Base-by-base conservation (phyloP, 352 stramenopile genomes). In the Globisporangium canariense region DNA sequence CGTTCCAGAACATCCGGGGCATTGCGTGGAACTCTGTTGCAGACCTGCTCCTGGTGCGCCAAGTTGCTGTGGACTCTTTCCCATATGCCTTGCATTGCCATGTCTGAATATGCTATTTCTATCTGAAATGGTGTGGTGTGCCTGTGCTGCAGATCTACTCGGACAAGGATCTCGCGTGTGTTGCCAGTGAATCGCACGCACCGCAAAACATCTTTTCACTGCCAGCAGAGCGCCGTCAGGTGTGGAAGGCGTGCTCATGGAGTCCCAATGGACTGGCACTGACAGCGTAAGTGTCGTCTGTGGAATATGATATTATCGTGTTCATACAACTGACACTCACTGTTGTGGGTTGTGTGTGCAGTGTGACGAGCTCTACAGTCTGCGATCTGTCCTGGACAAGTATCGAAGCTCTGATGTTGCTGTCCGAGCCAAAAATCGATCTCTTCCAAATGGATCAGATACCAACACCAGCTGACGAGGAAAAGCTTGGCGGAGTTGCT, bases 221-320 rank as follows among this genome's bases (percentile, higher is more conserved):
- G 30, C 36, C 62, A 40, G 56, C 30, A 56, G 36, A 28, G 57
- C 34, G 11, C 62, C 56, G 30, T 43, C 22, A 68, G 0, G 58
- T 63, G 7, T 77, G 69, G 65, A 71, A 68, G 18, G 54, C 67
- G 3, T 77, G 65, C 30, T 74, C 66, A 9, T 88, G 79, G 79
- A 86, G 73, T 56, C 71, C 75, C 20, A 79, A 68, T 38, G 79
- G 79, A 11, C 49, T 79, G 40, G 67, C 70, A 36, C 60, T 82
- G 9, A 80, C 76, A 18, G 47, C 77, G 79, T 86, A 52, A 34
- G 76, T 60, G n/a, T 7, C 22, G n/a, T 32, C 4, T 41, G 8
- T 11, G 11, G 30, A 34, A 4, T 34, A 14, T 20, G 25, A 8
- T 22, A 14, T 7, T 25, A 14, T 40, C 8, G 25, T 43, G 54